Evolutionary conservation across 2,329 filamentous ascomycete species (phyloP), one percentile per base, ranked within the genome.

Genomic region (Aureobasidium uvarum): DNA sequence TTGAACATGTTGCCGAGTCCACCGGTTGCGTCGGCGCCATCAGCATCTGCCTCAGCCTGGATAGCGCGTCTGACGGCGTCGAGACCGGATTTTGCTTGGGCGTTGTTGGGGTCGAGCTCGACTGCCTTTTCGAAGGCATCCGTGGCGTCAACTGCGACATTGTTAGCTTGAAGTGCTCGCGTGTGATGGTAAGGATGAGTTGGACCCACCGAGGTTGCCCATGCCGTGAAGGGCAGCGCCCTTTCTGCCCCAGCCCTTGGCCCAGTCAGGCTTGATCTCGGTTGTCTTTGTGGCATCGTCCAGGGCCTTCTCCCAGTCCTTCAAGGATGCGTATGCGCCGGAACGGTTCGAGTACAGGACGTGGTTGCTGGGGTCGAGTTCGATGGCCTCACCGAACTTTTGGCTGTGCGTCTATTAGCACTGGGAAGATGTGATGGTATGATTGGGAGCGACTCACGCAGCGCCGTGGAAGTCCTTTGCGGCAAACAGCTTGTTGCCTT

Each of bases 281-380:
- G 90, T 96, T 3, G 92, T 95, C 84, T 97, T 97, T 75, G 89
- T 89, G 66, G 95, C 95, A 83, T 99, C 95, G 69, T 89, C 84
- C 31, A 98, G 81, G 23, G 95, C 95, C 71, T 89, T 85, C 69
- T 90, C 82, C 83, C 90, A 99, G 66, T 98, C 87, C 77, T 88
- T 91, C 79, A 96, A 90, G 62, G 95, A 97, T 51, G 94, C 91
- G 75, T 96, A 87, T 55, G 86, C 85, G 67, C 86, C 95, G 36
- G 95, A 98, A 71, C 95, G 89, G 81, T 99, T 99, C 75, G 93
- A 98, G 85, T 94, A 99, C 66, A 99, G 89, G 71, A 99, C 94
- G 79, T 99, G 95, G 79, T 99, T 99, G 68, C 83, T 81, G 58
- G 93, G 89, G 69, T 97, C 91, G 74, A 96, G 80, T 65, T 87